Evolutionary conservation across 495 filamentous ascomycete genomes (phyloP).

Genomic region (Entonaema liquescens): DNA sequence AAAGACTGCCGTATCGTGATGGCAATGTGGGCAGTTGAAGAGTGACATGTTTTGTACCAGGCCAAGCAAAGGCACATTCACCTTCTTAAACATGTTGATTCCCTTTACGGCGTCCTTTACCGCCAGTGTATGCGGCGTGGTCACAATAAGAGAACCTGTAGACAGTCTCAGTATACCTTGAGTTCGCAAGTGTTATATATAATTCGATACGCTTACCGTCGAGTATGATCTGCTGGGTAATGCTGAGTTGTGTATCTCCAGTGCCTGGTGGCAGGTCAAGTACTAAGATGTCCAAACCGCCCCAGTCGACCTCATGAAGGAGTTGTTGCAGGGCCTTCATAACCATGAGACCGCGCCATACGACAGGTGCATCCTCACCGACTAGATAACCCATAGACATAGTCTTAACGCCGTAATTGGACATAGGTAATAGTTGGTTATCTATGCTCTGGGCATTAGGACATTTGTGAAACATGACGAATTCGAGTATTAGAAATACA

Average conservation of each 20-base stretch:
- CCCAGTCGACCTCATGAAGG: conserved; percentile 93
- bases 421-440: conserved; percentile 84
- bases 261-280: conserved; percentile 94
- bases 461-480: background rate
- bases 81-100: conserved; percentile 88
- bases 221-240: conserved; percentile 88
- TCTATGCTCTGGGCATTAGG: conserved; percentile 52
- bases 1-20: conserved; percentile 79
- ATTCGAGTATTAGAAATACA: conserved; percentile 13
- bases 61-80: conserved; percentile 79
- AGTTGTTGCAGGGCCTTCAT: conserved; percentile 97
- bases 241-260: conserved; percentile 91
- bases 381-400: conserved; percentile 99
- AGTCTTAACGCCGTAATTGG: conserved; percentile 95
- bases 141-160: conserved; percentile 82
- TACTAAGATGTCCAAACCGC: conserved; percentile 80
- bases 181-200: background rate
- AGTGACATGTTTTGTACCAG: conserved; percentile 96
- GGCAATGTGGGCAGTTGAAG: conserved; percentile 83
- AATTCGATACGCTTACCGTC: conserved; percentile 62
- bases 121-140: conserved; percentile 91
- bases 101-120: conserved; percentile 89
- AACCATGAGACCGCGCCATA: conserved; percentile 96
- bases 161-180: conserved; percentile 2
- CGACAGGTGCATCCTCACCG: conserved; percentile 79